Conservation (phyloP, 148 eudicot genomes). For the Chenopodium quinoa region DNA sequence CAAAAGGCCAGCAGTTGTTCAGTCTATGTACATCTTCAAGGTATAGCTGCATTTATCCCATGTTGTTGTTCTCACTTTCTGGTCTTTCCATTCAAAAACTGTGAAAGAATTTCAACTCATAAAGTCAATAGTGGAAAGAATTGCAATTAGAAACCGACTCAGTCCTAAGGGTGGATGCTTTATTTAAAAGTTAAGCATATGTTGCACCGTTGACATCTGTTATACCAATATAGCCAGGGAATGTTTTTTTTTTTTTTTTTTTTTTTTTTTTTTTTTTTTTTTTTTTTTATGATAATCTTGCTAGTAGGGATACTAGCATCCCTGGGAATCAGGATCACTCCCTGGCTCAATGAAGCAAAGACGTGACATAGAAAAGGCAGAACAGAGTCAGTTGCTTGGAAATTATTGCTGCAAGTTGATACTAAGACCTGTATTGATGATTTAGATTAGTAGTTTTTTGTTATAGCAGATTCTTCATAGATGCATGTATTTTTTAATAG, state of each 20-base stretch:
- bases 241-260: too few relatives aligned
- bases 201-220: background rate
- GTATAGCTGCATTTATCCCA: slow-evolving; percentile 34
- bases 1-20: slow-evolving; percentile 84
- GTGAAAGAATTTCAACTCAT: background rate
- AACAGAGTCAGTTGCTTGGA: background rate
- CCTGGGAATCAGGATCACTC: background rate
- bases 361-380: background rate
- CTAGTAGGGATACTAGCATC: background rate
- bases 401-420: background rate
- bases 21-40: slow-evolving; percentile 99
- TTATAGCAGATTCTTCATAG: background rate
- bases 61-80: background rate
- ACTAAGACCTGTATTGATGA: background rate
- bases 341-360: background rate
- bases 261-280: too few relatives aligned
- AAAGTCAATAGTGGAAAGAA: too few relatives aligned
- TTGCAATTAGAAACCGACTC: background rate
- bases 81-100: background rate
- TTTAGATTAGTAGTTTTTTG: background rate
- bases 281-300: background rate
- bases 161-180: background rate
- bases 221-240: background rate
- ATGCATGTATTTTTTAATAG: background rate
- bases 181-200: background rate